Conservation (phyloP, 768 basidiomycete genomes). For the Lactifluus echinatus region DNA sequence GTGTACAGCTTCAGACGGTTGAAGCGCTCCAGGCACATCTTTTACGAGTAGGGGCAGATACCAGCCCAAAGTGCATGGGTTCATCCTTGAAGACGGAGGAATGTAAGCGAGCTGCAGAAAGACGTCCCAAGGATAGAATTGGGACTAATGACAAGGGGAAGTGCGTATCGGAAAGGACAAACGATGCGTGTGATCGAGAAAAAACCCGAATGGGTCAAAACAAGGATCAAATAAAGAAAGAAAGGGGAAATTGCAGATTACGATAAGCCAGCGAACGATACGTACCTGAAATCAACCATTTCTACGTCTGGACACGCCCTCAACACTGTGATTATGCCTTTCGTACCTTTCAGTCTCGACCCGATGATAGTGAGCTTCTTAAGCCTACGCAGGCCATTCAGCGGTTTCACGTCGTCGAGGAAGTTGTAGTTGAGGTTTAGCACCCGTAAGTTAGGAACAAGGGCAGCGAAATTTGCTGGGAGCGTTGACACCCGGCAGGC, state of each 20-base stretch:
- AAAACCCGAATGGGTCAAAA: neutral
- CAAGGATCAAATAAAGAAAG: slow-evolving; percentile 4
- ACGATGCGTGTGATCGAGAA: slow-evolving; percentile 5
- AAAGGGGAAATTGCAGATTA: slow-evolving; percentile 8
- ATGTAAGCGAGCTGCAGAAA: slow-evolving; percentile 8
- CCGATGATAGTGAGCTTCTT: slow-evolving; percentile 85
- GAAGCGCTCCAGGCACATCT: slow-evolving; percentile 56
- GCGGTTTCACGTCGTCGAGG: slow-evolving; percentile 56
- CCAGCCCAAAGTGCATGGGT: slow-evolving; percentile 93
- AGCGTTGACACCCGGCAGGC: slow-evolving; percentile 72
- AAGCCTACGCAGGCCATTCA: slow-evolving; percentile 68
- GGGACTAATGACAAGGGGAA: neutral
- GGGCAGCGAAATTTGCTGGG: slow-evolving; percentile 53
- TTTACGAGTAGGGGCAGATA: slow-evolving; percentile 82
- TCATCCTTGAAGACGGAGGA: slow-evolving; percentile 52
- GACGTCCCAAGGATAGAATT: neutral
- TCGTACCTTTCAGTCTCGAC: slow-evolving; percentile 64
- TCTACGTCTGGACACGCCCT: slow-evolving; percentile 71
- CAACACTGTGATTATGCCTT: slow-evolving; percentile 63
- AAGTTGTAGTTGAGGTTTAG: slow-evolving; percentile 98
- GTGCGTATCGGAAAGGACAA: neutral
- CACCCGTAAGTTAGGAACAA: slow-evolving; percentile 79
- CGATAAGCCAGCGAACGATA: slow-evolving; percentile 14
- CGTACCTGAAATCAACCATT: slow-evolving; percentile 86
- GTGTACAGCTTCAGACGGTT: slow-evolving; percentile 40